phyloP scores from a whole-genome alignment of 1,284 basidiomycete genomes.

The Testicularia cyperi region DNA sequence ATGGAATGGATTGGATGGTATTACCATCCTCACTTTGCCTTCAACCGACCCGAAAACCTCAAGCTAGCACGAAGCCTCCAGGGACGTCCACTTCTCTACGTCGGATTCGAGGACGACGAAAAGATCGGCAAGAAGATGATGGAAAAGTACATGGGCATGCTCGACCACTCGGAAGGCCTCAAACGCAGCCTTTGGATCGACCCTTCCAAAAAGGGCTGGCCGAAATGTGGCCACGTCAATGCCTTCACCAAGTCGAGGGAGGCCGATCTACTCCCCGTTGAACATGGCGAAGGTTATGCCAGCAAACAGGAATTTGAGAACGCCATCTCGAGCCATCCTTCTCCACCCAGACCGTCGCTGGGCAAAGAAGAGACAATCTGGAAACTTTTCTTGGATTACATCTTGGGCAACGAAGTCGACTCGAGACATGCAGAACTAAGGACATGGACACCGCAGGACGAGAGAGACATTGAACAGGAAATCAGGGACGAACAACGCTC shows the following conservation, averaged over 20 bases:
- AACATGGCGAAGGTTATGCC: slow-evolving; percentile 39
- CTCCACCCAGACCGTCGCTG: slow-evolving; percentile 9
- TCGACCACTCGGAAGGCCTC: slow-evolving; percentile 33
- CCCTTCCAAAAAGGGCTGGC: slow-evolving; percentile 35
- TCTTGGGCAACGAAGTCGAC: slow-evolving; percentile 27
- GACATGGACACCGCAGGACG: slow-evolving; percentile 25
- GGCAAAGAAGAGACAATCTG: slow-evolving; percentile 45
- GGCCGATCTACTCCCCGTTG: slow-evolving; percentile 16
- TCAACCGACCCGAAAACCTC: slow-evolving; percentile 30
- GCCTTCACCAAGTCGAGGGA: slow-evolving; percentile 29
- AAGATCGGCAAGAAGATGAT: slow-evolving; percentile 50
- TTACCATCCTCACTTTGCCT: slow-evolving; percentile 46
- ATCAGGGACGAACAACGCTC: slow-evolving; percentile 6
- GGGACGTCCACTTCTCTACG: slow-evolving; percentile 26
- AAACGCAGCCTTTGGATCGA: slow-evolving; percentile 48
- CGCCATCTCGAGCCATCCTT: slow-evolving; percentile 12
- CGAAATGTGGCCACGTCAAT: slow-evolving; percentile 37
- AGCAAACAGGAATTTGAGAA: slow-evolving; percentile 13
- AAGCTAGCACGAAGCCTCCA: slow-evolving; percentile 22
- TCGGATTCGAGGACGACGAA: slow-evolving; percentile 48
- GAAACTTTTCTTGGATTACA: slow-evolving; percentile 40
- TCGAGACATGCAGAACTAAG: slow-evolving; percentile 18
- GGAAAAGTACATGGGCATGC: slow-evolving; percentile 39
- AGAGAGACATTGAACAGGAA: slow-evolving; percentile 26
- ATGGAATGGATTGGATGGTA: slow-evolving; percentile 47